Base-by-base conservation (phyloP, 306 rosid species). In the Casuarina glauca region DNA sequence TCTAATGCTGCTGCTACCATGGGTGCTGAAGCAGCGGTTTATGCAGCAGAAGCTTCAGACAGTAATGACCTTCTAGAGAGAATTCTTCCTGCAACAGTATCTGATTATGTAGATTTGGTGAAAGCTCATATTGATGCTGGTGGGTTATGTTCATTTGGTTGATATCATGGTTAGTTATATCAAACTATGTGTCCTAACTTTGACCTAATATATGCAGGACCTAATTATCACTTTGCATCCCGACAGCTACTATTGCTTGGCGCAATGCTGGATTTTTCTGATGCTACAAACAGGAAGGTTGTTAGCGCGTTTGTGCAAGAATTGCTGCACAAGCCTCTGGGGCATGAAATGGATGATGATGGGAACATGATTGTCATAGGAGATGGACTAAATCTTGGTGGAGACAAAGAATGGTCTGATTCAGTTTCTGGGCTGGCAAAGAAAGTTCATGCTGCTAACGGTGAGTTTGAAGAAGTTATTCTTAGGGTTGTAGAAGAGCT, bases 41-140 rank as follows among this genome's bases (percentile, higher is more conserved):
- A 95, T 87, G 99, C 99, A 1, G 89, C 96, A 32, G 97, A 93
- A 91, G 97, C 99, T 75, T 89, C 97, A 15, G 91, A 91, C 79
- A 87, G 79, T 76, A 95, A 91, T 84, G 97, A 95, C 74, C 97
- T 95, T 69, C 83, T 95, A 38, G 99, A 95, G 88, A 82, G 82
- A 79, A 86, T 91, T 80, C 91, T 95, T 64, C 99, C 99, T 38
- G 84, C 88, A 66, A 88, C 93, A 35, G 88, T 95, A 71, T 84
- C 88, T 82, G 97, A 95, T 68, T 95, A 88, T 74, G 86, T 91
- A 84, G 91, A 85, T 75, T 75, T 93, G 83, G 91, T 93, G 74
- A 91, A 90, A 82, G 97, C 91, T 82, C 97, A 95, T 79, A 81
- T 80, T 46, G 70, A 75, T 85, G 97, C 97, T 5, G 97, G 98